A percentile compares a stretch with the other conserved stretches of the same genome.
Conservation (phyloP, 2,329 filamentous ascomycete genomes). For the Nemania serpens region DNA sequence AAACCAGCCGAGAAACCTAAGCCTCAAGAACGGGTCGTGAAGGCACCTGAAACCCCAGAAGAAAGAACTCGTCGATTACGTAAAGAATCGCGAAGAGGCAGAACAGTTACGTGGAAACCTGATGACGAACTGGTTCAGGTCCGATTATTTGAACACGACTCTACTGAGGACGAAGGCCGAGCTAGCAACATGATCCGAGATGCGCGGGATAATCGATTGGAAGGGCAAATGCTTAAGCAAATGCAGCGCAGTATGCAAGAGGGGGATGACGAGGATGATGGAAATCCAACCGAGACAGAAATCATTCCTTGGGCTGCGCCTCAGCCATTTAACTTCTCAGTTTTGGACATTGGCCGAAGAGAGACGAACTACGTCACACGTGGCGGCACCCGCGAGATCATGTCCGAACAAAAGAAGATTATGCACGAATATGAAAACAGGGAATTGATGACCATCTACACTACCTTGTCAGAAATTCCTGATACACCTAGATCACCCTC, state of each 20-base stretch:
- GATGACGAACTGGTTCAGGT: constrained; percentile 69
- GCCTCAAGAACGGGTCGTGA: constrained; percentile 51
- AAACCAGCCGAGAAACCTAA: constrained; percentile 57
- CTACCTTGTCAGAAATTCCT: constrained; percentile 58
- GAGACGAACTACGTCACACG: constrained; percentile 58
- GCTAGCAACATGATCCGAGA: constrained; percentile 71
- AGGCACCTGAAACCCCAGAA: constrained; percentile 66
- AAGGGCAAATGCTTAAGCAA: constrained; percentile 68
- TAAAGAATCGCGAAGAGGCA: constrained; percentile 71
- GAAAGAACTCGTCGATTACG: constrained; percentile 69
- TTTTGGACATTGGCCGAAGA: constrained; percentile 51
- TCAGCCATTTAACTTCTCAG: constrained; percentile 51
- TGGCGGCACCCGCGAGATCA: constrained; percentile 56
- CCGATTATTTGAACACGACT: constrained; percentile 73
- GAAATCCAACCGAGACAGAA: constrained; percentile 59
- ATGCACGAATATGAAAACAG: constrained; percentile 62
- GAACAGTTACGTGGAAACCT: constrained; percentile 73
- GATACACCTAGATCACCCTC: constrained; percentile 60
- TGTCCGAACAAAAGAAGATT: constrained; percentile 59
- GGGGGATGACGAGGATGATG: constrained; percentile 61
- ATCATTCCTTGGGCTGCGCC: constrained; percentile 59
- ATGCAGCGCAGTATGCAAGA: constrained; percentile 51
- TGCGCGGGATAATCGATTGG: constrained; percentile 72
- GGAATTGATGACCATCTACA: constrained; percentile 66
- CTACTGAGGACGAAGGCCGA: constrained; percentile 70